Percentiles rank a stretch among this genome's conserved stretches.
Conservation (phyloP, 2,329 filamentous ascomycete genomes). For the Stachybotrys chartarum region DNA sequence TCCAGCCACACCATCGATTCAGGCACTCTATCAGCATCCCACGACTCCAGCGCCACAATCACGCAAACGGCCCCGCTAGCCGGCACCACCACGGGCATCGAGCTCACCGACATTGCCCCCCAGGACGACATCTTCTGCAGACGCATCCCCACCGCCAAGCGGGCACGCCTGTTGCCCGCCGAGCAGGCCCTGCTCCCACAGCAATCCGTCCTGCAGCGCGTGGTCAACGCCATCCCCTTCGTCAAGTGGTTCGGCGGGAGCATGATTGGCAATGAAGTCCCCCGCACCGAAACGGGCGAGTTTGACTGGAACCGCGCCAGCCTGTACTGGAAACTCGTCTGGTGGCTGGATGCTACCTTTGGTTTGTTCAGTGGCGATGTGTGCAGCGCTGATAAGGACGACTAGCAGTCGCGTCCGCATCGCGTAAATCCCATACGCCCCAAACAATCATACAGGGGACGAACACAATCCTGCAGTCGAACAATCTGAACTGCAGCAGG, state of each 20-base stretch:
- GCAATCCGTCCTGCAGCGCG: slow-evolving; percentile 55
- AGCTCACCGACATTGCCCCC: slow-evolving; percentile 20
- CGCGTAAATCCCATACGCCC: background rate
- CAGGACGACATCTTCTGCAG: slow-evolving; percentile 45
- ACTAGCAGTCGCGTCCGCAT: slow-evolving; percentile 25
- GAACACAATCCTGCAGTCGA: background rate
- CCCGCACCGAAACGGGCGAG: slow-evolving; percentile 62
- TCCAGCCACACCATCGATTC: slow-evolving; percentile 54
- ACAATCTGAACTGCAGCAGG: background rate
- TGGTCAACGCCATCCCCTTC: slow-evolving; percentile 60
- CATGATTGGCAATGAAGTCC: slow-evolving; percentile 71
- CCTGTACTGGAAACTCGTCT: slow-evolving; percentile 61
- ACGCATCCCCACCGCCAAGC: slow-evolving; percentile 59
- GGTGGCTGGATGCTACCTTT: slow-evolving; percentile 53
- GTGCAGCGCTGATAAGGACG: slow-evolving; percentile 50
- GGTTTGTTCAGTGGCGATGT: slow-evolving; percentile 53
- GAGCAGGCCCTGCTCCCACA: slow-evolving; percentile 66
- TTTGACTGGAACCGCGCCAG: slow-evolving; percentile 70
- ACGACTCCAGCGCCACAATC: slow-evolving; percentile 38
- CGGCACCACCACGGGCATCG: slow-evolving; percentile 13
- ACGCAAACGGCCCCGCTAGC: slow-evolving; percentile 21
- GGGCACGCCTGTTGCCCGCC: slow-evolving; percentile 57
- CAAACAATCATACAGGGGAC: background rate
- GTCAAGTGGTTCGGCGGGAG: slow-evolving; percentile 64
- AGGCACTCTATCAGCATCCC: slow-evolving; percentile 37